Evolutionary conservation across 2,329 filamentous ascomycete species (phyloP).

Genomic region (Ploettnerulaceae sp.): DNA sequence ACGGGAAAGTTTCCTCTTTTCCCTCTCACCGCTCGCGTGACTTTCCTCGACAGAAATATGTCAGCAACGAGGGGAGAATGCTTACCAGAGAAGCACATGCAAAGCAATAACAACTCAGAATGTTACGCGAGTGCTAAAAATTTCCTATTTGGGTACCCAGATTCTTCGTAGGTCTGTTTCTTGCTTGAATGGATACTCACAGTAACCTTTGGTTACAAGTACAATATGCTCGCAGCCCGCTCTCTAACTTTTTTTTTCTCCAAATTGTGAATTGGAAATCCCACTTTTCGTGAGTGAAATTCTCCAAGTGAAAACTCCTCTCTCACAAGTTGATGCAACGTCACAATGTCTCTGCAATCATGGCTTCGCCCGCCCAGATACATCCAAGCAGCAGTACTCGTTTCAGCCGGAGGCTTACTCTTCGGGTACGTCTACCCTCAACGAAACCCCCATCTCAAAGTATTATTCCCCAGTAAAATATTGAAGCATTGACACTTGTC

Average conservation of each 20-base stretch:
- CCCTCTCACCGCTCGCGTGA: constrained; percentile 1
- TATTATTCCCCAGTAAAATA: too few species aligned
- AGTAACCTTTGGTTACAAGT: too few species aligned
- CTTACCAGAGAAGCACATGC: neutral
- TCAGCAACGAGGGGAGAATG: neutral
- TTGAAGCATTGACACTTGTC: neutral
- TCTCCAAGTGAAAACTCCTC: too few species aligned
- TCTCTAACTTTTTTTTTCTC: too few species aligned
- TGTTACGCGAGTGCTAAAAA: neutral
- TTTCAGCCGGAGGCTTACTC: constrained; percentile 27
- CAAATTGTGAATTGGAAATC: too few species aligned
- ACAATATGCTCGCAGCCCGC: too few species aligned
- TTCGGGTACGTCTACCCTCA: constrained; percentile 25
- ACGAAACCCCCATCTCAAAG: neutral
- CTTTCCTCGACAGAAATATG: neutral
- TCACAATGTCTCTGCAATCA: neutral
- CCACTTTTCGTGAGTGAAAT: neutral
- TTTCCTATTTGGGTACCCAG: neutral
- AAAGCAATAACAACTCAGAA: too few species aligned
- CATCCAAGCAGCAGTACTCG: constrained; percentile 26
- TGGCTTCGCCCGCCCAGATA: constrained; percentile 26
- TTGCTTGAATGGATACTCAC: too few species aligned
- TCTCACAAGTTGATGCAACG: neutral
- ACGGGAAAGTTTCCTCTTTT: neutral
- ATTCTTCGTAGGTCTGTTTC: too few species aligned